These are phyloP conservation scores for Mortierella sp. DNA, from an alignment of 371 early-diverging fungal species.

Conservation along the genomic window DNA sequence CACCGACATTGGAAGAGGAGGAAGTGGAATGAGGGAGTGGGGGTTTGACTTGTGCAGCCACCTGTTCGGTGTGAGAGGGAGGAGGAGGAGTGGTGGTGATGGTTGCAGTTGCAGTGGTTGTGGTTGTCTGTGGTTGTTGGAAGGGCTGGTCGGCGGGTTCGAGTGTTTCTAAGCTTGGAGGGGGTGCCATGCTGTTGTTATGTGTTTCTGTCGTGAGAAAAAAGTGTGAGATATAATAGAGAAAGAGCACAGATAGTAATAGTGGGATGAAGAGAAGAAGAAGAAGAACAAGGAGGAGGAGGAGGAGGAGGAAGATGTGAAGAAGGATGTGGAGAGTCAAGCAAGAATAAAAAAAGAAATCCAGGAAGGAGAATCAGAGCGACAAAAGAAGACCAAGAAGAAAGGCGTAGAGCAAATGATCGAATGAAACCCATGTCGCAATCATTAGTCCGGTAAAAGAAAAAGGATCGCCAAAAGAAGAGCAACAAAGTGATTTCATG, in stretches of 20 bases:
- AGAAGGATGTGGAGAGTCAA: not conserved
- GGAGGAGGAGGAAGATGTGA: too few relatives aligned
- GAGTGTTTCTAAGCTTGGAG: not conserved
- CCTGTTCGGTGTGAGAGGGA: not conserved
- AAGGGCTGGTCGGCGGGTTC: not conserved
- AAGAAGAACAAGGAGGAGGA: not conserved
- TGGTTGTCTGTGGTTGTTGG: not conserved
- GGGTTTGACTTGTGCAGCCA: not conserved
- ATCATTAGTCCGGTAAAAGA: too few relatives aligned
- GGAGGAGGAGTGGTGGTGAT: not conserved
- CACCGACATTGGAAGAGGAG: not conserved
- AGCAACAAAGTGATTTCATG: too few relatives aligned
- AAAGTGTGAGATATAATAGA: not conserved
- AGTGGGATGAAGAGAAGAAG: not conserved
- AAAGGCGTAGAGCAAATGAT: too few relatives aligned
- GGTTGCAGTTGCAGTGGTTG: not conserved
- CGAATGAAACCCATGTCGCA: too few relatives aligned
- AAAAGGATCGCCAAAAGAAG: too few relatives aligned
- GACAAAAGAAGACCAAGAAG: not conserved
- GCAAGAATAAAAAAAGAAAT: not conserved
- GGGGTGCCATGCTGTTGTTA: not conserved
- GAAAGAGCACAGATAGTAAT: not conserved
- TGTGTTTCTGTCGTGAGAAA: not conserved
- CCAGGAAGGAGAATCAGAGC: too few relatives aligned
- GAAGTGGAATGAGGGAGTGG: not conserved